Conservation (phyloP, 208 protist genomes). For the Trypanosomatidae sp. region DNA sequence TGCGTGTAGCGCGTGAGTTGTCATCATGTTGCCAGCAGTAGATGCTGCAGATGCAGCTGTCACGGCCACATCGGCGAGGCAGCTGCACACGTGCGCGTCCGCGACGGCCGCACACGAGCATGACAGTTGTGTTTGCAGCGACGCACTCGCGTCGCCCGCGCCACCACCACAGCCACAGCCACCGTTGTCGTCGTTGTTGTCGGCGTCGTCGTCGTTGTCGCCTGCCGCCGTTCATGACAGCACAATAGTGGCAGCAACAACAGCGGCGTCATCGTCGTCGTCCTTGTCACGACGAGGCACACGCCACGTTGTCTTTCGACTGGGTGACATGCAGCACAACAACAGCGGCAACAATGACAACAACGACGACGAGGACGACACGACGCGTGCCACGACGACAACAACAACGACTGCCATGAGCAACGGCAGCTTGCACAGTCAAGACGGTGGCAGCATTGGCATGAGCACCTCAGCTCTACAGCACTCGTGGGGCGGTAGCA, state of each 20-base stretch:
- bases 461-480: neutral
- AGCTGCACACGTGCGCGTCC: no score
- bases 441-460: neutral
- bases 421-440: neutral
- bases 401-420: neutral
- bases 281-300: no score
- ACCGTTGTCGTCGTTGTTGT: no score
- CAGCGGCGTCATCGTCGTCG: neutral
- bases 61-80: no score
- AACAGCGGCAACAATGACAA: neutral
- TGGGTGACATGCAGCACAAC: no score
- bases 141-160: no score
- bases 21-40: no score
- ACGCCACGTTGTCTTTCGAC: no score
- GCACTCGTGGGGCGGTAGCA: neutral
- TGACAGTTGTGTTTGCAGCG: no score
- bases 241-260: slow-evolving; percentile 1
- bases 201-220: neutral
- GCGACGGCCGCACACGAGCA: no score
- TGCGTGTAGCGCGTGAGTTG: no score
- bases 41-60: no score
- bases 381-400: neutral
- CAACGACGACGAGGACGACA: neutral
- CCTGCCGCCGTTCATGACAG: neutral
- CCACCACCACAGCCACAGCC: neutral